A percentile compares a stretch with the other conserved stretches of the same genome.
Conservation (phyloP, 164 flowering plant species). For the Dillenia suffruticosa region DNA sequence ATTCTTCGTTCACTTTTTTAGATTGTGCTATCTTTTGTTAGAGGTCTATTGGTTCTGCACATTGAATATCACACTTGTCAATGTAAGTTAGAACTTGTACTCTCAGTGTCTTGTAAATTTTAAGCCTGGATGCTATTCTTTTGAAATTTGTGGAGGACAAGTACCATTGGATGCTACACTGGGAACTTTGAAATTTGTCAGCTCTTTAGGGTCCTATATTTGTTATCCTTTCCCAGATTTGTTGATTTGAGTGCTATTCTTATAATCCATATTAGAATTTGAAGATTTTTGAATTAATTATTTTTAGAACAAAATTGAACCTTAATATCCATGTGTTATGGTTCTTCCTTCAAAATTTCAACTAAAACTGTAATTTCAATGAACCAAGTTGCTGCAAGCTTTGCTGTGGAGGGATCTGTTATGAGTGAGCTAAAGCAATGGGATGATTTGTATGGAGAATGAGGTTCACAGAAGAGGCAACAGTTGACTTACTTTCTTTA, state of each 20-base stretch:
- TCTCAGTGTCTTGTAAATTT: no score
- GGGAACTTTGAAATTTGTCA: no score
- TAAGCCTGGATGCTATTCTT: no score
- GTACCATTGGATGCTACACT: no score
- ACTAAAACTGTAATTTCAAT: background rate
- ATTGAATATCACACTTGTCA: no score
- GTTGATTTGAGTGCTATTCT: background rate
- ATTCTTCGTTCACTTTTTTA: background rate
- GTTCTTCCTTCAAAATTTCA: no score
- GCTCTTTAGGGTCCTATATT: no score
- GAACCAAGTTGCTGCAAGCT: slow-evolving; percentile 73
- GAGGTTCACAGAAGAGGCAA: slow-evolving; percentile 72
- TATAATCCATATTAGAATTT: background rate
- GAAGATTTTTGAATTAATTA: background rate
- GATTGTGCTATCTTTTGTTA: background rate
- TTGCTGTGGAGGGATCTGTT: slow-evolving; percentile 56
- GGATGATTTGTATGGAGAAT: slow-evolving; percentile 80
- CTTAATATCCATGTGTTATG: no score
- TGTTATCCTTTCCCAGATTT: slow-evolving; percentile 1
- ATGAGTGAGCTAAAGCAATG: slow-evolving; percentile 77
- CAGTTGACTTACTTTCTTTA: slow-evolving; percentile 72
- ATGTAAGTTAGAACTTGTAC: no score
- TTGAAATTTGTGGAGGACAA: no score
- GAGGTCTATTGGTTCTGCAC: no score
- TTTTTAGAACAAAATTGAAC: background rate